phyloP scores from a whole-genome alignment of 2,329 filamentous ascomycete species.

The Metarhizium brunneum region DNA sequence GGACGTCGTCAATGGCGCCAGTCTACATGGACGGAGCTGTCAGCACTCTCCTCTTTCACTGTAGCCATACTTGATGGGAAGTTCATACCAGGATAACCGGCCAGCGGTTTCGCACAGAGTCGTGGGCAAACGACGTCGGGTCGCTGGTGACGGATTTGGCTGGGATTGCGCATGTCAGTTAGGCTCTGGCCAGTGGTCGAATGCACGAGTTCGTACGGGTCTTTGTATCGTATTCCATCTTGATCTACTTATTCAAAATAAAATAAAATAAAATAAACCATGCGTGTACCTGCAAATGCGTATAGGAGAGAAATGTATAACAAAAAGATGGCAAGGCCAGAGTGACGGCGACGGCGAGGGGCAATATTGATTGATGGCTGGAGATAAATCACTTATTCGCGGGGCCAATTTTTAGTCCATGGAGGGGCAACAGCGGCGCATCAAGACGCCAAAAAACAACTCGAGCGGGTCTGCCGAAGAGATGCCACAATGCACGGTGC shows the following conservation, averaged over 20 bases:
- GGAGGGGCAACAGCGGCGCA: background rate
- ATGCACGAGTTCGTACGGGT: constrained; percentile 47
- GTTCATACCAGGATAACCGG: constrained; percentile 74
- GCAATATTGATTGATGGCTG: background rate
- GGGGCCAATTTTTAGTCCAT: background rate
- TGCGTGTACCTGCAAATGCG: background rate
- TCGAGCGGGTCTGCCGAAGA: background rate
- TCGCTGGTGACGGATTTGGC: constrained; percentile 73
- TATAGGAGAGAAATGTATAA: background rate
- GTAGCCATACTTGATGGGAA: background rate
- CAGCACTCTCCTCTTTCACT: background rate
- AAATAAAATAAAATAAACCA: background rate
- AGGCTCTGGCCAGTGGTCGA: constrained; percentile 3
- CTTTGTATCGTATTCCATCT: constrained; percentile 68
- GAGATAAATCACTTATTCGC: background rate
- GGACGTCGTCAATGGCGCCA: constrained; percentile 87
- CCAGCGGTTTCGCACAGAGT: constrained; percentile 82
- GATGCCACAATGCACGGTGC: background rate
- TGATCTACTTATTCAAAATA: constrained; percentile 4
- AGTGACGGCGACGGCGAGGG: background rate
- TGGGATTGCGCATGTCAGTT: constrained; percentile 25
- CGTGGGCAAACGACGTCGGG: constrained; percentile 75
- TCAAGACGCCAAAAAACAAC: background rate
- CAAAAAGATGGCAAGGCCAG: background rate
- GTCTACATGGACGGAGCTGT: constrained; percentile 46